Conservation (phyloP, 768 basidiomycete species). For the Kwoniella sp. region DNA sequence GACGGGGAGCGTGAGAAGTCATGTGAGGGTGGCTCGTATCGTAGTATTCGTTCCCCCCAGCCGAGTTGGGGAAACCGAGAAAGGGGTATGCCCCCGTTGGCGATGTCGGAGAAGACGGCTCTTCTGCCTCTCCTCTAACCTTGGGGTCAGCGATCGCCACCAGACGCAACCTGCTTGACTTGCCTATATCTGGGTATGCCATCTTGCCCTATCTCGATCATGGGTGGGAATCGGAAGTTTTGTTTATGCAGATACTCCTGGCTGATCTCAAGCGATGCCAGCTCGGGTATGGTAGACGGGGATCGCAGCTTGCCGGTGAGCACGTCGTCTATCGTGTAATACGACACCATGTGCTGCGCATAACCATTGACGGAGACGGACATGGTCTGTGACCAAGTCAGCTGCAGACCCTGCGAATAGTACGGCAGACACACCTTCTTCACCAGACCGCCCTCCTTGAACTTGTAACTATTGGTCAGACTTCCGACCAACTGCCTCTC, state of each 20-base stretch:
- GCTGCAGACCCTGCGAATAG: neutral
- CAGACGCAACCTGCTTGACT: conserved; percentile 1
- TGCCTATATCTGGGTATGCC: conserved; percentile 68
- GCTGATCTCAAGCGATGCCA: conserved; percentile 78
- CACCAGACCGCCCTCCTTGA: conserved; percentile 88
- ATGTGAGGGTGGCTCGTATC: conserved; percentile 6
- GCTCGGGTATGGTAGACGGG: conserved; percentile 81
- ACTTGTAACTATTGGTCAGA: conserved; percentile 87
- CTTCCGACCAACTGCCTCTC: conserved; percentile 83
- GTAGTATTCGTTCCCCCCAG: conserved; percentile 9
- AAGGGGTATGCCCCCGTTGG: conserved; percentile 6
- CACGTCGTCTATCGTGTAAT: conserved; percentile 89
- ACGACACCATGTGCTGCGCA: conserved; percentile 87
- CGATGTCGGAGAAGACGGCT: conserved; percentile 17
- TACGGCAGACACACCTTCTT: conserved; percentile 73
- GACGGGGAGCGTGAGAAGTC: conserved; percentile 8
- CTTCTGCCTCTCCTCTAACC: conserved; percentile 16
- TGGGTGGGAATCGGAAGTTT: conserved; percentile 84
- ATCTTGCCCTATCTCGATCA: conserved; percentile 78
- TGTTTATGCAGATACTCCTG: conserved; percentile 83
- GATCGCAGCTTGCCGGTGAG: conserved; percentile 78
- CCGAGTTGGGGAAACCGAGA: conserved; percentile 10
- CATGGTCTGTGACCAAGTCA: conserved; percentile 64
- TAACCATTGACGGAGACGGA: conserved; percentile 79
- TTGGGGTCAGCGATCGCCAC: neutral